These are phyloP conservation scores for Aristolochia californica DNA, from an alignment of 164 flowering plant genomes.

Conservation along the genomic window DNA sequence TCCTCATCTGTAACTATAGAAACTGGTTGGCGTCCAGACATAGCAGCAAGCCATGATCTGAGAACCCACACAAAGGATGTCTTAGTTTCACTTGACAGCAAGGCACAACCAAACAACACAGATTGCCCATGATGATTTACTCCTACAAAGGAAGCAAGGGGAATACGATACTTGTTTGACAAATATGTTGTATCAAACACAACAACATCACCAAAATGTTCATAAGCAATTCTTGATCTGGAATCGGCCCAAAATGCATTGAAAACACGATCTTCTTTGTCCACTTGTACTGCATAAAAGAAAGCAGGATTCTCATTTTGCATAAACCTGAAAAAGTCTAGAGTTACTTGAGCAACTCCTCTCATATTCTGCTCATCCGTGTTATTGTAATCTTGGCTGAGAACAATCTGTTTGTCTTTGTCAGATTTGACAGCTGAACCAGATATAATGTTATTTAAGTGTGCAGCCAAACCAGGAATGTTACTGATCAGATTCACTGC, in stretches of 20 bases:
- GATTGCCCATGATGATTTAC: slow-evolving; percentile 61
- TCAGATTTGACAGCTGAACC: neutral
- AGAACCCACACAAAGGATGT: slow-evolving; percentile 58
- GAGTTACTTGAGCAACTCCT: slow-evolving; percentile 4
- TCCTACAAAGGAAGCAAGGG: slow-evolving; percentile 19
- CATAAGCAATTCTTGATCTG: slow-evolving; percentile 4
- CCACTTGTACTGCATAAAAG: slow-evolving; percentile 8
- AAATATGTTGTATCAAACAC: slow-evolving; percentile 4
- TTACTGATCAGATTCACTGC: neutral
- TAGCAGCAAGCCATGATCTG: slow-evolving; percentile 46
- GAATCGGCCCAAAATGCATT: slow-evolving; percentile 8
- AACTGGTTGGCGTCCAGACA: slow-evolving; percentile 34
- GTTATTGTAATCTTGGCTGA: neutral
- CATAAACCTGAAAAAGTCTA: slow-evolving; percentile 9
- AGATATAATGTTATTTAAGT: neutral
- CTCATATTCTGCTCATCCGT: neutral
- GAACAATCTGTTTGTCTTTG: no score
- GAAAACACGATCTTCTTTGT: slow-evolving; percentile 1
- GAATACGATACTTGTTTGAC: neutral
- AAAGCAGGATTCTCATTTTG: slow-evolving; percentile 9
- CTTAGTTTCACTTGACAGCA: slow-evolving; percentile 44
- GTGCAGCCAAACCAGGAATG: neutral
- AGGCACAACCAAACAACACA: slow-evolving; percentile 57
- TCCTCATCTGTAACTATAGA: slow-evolving; percentile 54
- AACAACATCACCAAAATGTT: slow-evolving; percentile 3